Evolutionary conservation across 225 moss, liverwort and hornwort species (phyloP), one percentile per base, ranked within the genome.

Genomic region (Straminergon stramineum): DNA sequence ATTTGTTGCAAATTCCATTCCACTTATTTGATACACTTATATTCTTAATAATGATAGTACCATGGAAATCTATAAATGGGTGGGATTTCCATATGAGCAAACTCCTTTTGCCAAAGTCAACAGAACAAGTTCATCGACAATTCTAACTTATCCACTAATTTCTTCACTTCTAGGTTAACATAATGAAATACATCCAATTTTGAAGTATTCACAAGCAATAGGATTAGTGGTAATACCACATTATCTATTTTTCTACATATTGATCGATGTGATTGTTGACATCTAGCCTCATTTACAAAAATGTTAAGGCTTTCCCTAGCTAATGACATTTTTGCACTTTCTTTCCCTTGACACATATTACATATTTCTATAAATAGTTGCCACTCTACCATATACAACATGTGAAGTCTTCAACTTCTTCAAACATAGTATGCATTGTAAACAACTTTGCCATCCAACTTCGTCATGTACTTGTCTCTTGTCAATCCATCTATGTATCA

Each of bases 401-500:
- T 27, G 27, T 27, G 1, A 39, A n/a, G 4, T 73, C 73, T 73
- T 41, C 43, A 43, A 26, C 0, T 26, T 0, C 17, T 43, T 27
- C 9, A 73, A 73, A 27, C 2, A 3, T 10, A 16, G 43, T 43
- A n/a, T 68, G 12, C 7, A 68, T 68, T 69, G 22, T 43, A 73
- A 73, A 43, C 1, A 1, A 73, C 24, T 43, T 0, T 43, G 1
- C 73, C 43, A 71, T 26, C 15, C 41, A 41, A 15, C 27, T 43
- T 41, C 0, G 0, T 43, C 2, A 73, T 43, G 2, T 27, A 73
- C 17, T 43, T 73, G 10, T 43, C 1, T 27, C 1, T 6, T 3
- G 0, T 1, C 2, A 2, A 4, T 4, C 12, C 13, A 1, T 70
- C 0, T 14, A 0, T 24, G 3, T 24, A 8, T 48, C 48, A 48